Base-by-base conservation (phyloP, 345 rosid genomes). In the Diplotaxis tenuifolia region DNA sequence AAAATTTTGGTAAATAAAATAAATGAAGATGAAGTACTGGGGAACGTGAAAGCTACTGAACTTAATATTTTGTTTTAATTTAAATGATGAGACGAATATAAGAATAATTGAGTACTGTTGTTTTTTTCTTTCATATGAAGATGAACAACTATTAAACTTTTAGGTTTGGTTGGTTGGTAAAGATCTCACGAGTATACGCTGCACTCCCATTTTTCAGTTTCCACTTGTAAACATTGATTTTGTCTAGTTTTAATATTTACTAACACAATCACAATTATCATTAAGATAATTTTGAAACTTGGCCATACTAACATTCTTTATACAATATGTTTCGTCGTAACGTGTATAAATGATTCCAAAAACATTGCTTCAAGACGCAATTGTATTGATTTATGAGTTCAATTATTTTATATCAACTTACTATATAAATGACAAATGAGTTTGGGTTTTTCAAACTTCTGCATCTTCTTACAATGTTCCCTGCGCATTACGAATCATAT, bases 331-430 rank as follows among this genome's bases (percentile, higher is more conserved):
- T 34, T 63, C 45, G 11, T 25, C 31, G 31, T 36, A 63, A 27
- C 15, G 29, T 27, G 62, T 18, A 45, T 15, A 53, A 18, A 38
- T 25, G 40, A 25, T 36, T 54, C 22, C 14, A 10, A 12, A 61
- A 36, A 7, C 56, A 36, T 72, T 72, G 63, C 64, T 55, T 55
- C 32, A 23, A 20, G 19, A 36, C 15, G 42, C 55, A 50, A 71
- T 20, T 47, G 6, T 40, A 50, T 32, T 15, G 19, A 22, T 62
- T 40, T 11, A 22, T 72, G 8, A 72, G n/a, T 7, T 62, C 15
- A 18, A 23, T 16, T 53, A 25, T 19, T 36, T 11, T 16, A 63
- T 22, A 62, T 10, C 63, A 64, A 73, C 47, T 60, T 40, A 18
- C 65, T 68, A 21, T 28, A 19, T 29, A 45, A 42, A 45, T 45